A percentile compares a stretch with the other conserved stretches of the same genome.
These are phyloP conservation scores for Nemania sp. DNA, from an alignment of 2,329 filamentous ascomycete species.

Conservation along the genomic window DNA sequence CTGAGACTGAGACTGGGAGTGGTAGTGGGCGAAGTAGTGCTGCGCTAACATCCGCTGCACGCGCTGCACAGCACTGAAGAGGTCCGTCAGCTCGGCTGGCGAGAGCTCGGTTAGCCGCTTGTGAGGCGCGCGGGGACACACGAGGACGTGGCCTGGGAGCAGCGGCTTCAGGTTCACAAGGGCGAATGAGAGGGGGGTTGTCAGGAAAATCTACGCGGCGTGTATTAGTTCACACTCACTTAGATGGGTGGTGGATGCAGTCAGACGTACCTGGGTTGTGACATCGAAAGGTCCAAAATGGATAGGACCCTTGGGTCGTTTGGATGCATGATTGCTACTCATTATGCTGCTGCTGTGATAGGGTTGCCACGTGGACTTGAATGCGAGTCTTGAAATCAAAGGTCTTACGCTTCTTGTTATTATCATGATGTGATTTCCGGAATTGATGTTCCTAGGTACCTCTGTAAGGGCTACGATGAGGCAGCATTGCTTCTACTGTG, in stretches of 20 bases:
- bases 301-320: conserved; percentile 53
- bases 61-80: conserved; percentile 87
- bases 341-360: conserved; percentile 23
- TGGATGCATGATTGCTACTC: conserved; percentile 5
- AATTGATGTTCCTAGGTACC: not conserved
- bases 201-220: conserved; percentile 80
- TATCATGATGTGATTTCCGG: conserved; percentile 24
- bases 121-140: conserved; percentile 79
- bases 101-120: conserved; percentile 81
- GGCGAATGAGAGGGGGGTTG: conserved; percentile 82
- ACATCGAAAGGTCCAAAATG: conserved; percentile 83
- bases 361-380: not conserved
- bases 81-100: conserved; percentile 77
- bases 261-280: conserved; percentile 72
- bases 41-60: conserved; percentile 80
- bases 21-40: conserved; percentile 60
- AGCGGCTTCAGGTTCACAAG: conserved; percentile 97
- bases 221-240: conserved; percentile 25
- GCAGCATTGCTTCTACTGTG: not conserved
- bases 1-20: not conserved
- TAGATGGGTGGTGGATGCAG: not conserved
- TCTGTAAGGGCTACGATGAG: not conserved
- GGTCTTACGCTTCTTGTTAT: conserved; percentile 14
- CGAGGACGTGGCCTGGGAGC: conserved; percentile 90
- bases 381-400: conserved; percentile 18